Base-by-base conservation (phyloP, 2,329 filamentous ascomycete genomes). In the Diaporthe sp. region DNA sequence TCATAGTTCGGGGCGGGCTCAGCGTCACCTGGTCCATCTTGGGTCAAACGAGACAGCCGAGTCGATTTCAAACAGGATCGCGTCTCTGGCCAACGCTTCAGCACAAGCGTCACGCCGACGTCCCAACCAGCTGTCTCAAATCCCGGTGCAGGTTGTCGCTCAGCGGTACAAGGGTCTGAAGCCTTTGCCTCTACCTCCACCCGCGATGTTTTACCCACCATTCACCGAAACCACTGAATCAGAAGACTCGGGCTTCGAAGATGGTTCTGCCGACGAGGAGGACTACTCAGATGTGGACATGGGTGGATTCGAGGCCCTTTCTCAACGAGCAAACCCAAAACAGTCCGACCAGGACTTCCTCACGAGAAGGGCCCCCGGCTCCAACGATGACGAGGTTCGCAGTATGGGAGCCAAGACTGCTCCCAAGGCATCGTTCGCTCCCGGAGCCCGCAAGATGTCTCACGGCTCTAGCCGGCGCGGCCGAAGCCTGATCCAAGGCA, bases 141-240 rank as follows among this genome's bases (percentile, higher is more conserved):
- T 89, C 1, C 80, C 84, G 30, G 87, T 89, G 27, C 81, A 87
- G 68, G 90, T 90, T 68, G 71, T 87, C 0, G 82, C 83, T 0
- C 83, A 82, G 3, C 82, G 81, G 9, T 81, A 88, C 66, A 85
- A 83, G 72, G 83, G 82, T 17, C 80, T 90, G 10, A 81, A 84
- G 0, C 88, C 89, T 0, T 83, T 86, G 0, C 81, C 87, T 1
- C 83, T 91, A 0, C 89, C 89, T 0, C 88, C 88, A 0, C 87
- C 89, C 0, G 84, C 85, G 3, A 86, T 87, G 74, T 90, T 88
- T 78, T 86, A 87, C 77, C 86, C 85, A 0, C 85, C 85, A 0
- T 85, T 87, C 56, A 88, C 86, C 75, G 79, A 83, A 13, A 85
- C 85, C 58, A 81, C 80, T 0, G 79, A 79, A 8, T 78, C 77